Conservation (phyloP, 2,329 filamentous ascomycete genomes). For the Elsinoe fawcettii region DNA sequence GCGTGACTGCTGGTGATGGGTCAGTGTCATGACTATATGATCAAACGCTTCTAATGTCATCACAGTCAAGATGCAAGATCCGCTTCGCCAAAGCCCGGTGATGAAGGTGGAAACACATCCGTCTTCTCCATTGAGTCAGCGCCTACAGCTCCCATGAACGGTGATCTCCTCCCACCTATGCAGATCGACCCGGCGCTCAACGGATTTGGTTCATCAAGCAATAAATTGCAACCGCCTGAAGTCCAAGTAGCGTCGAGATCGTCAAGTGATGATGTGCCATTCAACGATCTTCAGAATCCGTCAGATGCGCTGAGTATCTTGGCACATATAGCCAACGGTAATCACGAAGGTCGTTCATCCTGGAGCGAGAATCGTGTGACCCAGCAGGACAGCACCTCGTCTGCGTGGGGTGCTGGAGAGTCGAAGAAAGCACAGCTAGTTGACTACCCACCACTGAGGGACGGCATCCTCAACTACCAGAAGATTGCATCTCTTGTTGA, state of each 20-base stretch:
- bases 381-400: neutral
- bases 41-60: no score
- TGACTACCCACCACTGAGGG: conserved; percentile 38
- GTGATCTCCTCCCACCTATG: conserved; percentile 27
- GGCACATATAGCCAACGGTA: conserved; percentile 37
- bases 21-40: neutral
- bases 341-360: neutral
- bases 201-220: conserved; percentile 21
- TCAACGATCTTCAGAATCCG: conserved; percentile 41
- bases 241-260: conserved; percentile 18
- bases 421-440: neutral
- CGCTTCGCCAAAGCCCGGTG: neutral
- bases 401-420: neutral
- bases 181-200: conserved; percentile 21
- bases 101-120: neutral
- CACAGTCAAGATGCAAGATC: neutral
- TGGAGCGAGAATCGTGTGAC: neutral
- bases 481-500: conserved; percentile 47
- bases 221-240: neutral
- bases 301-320: conserved; percentile 44
- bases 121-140: conserved; percentile 9
- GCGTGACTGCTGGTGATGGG: neutral
- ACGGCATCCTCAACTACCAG: conserved; percentile 36
- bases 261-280: conserved; percentile 28
- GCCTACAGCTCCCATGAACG: conserved; percentile 19